A percentile compares a stretch with the other conserved stretches of the same genome.
Conservation (phyloP, 208 protist species). For the Strigomonas galati region DNA sequence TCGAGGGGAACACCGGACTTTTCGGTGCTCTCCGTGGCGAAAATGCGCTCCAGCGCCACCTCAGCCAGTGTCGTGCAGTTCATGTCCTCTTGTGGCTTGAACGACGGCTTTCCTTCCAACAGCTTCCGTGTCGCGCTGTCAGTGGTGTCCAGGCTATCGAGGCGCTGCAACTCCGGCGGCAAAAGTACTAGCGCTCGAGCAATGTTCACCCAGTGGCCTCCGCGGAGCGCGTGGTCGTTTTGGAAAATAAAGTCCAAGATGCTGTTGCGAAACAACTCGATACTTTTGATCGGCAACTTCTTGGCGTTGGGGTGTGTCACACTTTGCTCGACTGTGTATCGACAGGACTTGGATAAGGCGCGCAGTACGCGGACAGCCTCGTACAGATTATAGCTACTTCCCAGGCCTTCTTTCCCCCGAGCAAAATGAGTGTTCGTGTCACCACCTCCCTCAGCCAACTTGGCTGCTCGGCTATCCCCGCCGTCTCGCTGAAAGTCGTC, state of each 20-base stretch:
- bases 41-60: constrained; percentile 20
- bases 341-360: constrained; percentile 68
- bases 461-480: not conserved
- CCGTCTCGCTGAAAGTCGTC: not conserved
- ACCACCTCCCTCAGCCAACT: not conserved
- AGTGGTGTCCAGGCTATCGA: constrained; percentile 12
- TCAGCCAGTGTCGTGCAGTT: constrained; percentile 21
- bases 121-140: not conserved
- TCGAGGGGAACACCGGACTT: constrained; percentile 13
- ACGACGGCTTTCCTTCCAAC: not conserved
- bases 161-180: constrained; percentile 23
- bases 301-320: constrained; percentile 3
- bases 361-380: constrained; percentile 80
- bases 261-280: constrained; percentile 57
- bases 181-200: constrained; percentile 76
- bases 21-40: constrained; percentile 1
- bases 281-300: constrained; percentile 43
- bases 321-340: constrained; percentile 39
- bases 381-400: constrained; percentile 46
- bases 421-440: not conserved
- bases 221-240: constrained; percentile 60
- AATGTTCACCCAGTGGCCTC: constrained; percentile 80
- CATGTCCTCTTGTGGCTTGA: not conserved
- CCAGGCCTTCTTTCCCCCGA: not conserved
- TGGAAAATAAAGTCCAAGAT: constrained; percentile 64